Base-by-base conservation (phyloP, 345 rosid species). In the Pistacia atlantica region DNA sequence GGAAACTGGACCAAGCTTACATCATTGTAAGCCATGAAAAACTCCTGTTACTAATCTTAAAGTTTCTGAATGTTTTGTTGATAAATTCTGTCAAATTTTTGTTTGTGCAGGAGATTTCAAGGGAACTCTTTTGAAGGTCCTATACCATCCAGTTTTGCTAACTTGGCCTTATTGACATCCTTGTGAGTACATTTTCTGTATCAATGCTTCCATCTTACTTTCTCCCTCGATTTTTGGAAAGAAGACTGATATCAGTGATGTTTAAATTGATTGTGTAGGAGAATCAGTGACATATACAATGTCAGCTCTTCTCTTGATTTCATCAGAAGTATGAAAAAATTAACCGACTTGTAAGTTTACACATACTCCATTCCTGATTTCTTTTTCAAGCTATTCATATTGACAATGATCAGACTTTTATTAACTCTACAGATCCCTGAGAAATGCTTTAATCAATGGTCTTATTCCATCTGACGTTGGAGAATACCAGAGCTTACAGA, bases 261-360 rank as follows among this genome's bases (percentile, higher is more conserved):
- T 22, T 25, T 25, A 25, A 22, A 22, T 22, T 22, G 25, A 22
- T 22, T 22, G 25, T 22, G 25, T 22, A n/a, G 25, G 25, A 22
- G 25, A 22, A 80, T 88, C 20, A 70, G 82, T 14, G 88, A 79
- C 59, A 56, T 86, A 67, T 56, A 57, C 28, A 80, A 82, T 67
- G 80, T 63, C 46, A 86, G 85, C 78, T 84, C 89, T 56, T 77
- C 87, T 52, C 80, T 88, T 54, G 86, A 67, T 65, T 88, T 86
- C 42, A 57, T 86, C 12, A 83, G 45, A 70, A 75, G 71, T 54
- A 55, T 88, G 83, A 85, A 77, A 77, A 80, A 56, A 42, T 73
- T 88, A 57, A 73, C 71, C 10, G 64, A 66, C 75, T 77, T 22
- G 25, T 22, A 22, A 22, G 25, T 22, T 22, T 22, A 22, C 25